Evolutionary conservation across 495 filamentous ascomycete species (phyloP), one percentile per base, ranked within the genome.

Genomic region (Talaromyces adpressus): DNA sequence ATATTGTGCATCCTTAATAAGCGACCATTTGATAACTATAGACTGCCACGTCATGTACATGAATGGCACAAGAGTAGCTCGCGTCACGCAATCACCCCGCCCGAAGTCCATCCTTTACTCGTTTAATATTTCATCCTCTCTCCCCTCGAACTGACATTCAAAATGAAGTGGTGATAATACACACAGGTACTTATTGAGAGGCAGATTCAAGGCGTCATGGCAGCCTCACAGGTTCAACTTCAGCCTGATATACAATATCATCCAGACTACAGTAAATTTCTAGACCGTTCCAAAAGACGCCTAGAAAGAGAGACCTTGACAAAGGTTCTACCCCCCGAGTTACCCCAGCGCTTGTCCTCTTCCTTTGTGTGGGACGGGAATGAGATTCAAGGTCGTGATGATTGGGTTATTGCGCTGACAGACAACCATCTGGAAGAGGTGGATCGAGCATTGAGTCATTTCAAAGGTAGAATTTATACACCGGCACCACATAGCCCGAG

Each of bases 231-330:
- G 30, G 71, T 70, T 16, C 72, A 71, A 11, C 66, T 65, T 22
- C 79, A 81, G 56, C 82, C 83, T 2, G 84, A 87, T 65, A 88
- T 87, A 36, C 67, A 78, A n/a, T 87, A 86, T 68, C 72, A 78
- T 23, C 84, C 84, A 4, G 75, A 86, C 57, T 76, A 76, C 63
- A 75, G 77, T 23, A 87, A 85, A 68, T 87, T 83, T 68, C 75
- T 82, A 58, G 77, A 76, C 6, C 76, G 85, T 22, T 72, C 70
- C 45, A 70, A 77, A 64, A 73, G 73, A n/a, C 75, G 83, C 30
- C 75, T 77, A 23, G 76, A 74, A 39, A 75, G 71, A 0, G 79
- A 81, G 36, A 62, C 66, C 6, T 63, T 84, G 6, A 69, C 73
- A 4, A 75, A 66, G n/a, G 72, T 67, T 0, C 63, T 87, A 2